A percentile compares a stretch with the other conserved stretches of the same genome.
Conservation (phyloP, 2,329 filamentous ascomycete genomes). For the Cadophora malorum region DNA sequence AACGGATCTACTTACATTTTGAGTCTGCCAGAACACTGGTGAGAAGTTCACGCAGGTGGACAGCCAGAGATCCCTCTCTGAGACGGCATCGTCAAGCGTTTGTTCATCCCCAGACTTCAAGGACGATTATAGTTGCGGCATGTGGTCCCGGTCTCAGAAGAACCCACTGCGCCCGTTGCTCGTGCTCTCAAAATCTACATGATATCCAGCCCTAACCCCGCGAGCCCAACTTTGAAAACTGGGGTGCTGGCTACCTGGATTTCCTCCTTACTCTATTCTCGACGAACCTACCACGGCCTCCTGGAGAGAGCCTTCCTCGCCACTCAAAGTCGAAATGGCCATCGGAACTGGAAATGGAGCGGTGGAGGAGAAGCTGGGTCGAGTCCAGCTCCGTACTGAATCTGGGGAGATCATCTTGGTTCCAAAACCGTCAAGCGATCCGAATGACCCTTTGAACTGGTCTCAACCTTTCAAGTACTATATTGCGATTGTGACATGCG, state of each 20-base stretch:
- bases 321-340: conserved; percentile 20
- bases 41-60: neutral
- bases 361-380: conserved; percentile 29
- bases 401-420: conserved; percentile 41
- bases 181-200: neutral
- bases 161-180: neutral
- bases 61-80: neutral
- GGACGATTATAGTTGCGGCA: conserved; percentile 1
- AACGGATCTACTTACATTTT: neutral
- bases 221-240: neutral
- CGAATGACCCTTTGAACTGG: conserved; percentile 49
- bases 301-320: conserved; percentile 22
- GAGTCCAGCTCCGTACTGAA: conserved; percentile 31
- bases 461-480: conserved; percentile 30
- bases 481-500: conserved; percentile 25
- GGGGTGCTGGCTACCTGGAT: conserved; percentile 2
- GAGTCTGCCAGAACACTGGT: too few species aligned
- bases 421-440: conserved; percentile 45
- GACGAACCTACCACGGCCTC: conserved; percentile 2
- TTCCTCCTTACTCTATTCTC: neutral
- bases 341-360: conserved; percentile 2
- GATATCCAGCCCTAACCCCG: neutral
- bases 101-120: conserved; percentile 1
- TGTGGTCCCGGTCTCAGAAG: conserved; percentile 7
- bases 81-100: neutral